Conservation (phyloP, 352 stramenopile species). For the Phytophthora ohioensis region DNA sequence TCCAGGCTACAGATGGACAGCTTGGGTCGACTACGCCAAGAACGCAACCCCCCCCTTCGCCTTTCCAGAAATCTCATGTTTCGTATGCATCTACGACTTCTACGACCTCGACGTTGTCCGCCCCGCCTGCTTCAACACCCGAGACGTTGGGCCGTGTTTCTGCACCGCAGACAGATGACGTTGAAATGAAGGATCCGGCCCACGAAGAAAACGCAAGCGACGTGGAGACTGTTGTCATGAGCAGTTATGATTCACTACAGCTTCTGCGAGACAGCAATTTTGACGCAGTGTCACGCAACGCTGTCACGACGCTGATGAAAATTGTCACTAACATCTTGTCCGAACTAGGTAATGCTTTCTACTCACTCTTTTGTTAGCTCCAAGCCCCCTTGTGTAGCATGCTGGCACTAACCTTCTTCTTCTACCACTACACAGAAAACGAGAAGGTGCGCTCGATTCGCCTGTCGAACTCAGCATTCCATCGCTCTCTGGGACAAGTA, state of each 20-base stretch:
- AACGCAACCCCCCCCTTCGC: background rate
- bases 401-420: too few relatives aligned
- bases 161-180: constrained; percentile 36
- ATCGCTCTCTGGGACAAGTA: constrained; percentile 70
- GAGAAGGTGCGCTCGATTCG: constrained; percentile 86
- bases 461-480: constrained; percentile 79
- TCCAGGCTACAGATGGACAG: constrained; percentile 44
- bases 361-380: background rate
- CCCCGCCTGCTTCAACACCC: background rate
- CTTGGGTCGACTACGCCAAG: constrained; percentile 2
- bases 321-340: constrained; percentile 89
- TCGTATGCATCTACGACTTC: constrained; percentile 20
- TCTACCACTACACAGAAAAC: constrained; percentile 56
- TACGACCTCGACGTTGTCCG: background rate
- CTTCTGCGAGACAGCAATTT: constrained; percentile 80
- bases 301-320: constrained; percentile 85
- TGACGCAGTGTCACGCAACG: constrained; percentile 66
- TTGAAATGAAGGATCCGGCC: constrained; percentile 58
- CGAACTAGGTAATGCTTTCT: constrained; percentile 60
- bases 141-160: constrained; percentile 2
- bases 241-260: constrained; percentile 71
- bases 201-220: constrained; percentile 1
- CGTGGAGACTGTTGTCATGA: constrained; percentile 31
- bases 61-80: constrained; percentile 21
- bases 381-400: background rate